Base-by-base conservation (phyloP, 2,329 filamentous ascomycete species). In the Sarocladium oryzae region DNA sequence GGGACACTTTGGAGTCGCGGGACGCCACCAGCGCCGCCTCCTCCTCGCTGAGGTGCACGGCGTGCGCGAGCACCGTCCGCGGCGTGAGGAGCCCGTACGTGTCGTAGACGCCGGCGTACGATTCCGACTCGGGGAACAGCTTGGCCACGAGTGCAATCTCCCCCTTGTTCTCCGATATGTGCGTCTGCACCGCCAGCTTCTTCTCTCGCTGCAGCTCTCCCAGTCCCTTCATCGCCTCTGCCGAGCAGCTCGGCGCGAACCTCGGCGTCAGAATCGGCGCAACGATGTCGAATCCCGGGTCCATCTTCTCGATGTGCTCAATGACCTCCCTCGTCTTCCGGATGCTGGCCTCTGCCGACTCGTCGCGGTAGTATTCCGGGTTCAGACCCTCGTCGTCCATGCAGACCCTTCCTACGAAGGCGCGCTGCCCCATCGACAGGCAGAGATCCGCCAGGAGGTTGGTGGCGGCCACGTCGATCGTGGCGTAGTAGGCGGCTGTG, bases 401-500 rank as follows among this genome's bases (percentile, higher is more conserved):
- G 73, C 91, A 96, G n/a, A 95, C 88, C 36, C 93, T 79, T 28
- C 93, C 93, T 36, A 99, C 81, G 57, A 97, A 88, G 6, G 93
- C 93, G 50, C 93, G 78, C 69, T 99, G 93, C 40, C 93, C 93
- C 23, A 81, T 72, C 0, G 71, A 64, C n/a, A 88, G 75, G 62
- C 92, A 96, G 16, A 96, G 79, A 56, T 89, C 82, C 0, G 91
- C 88, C 5, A 99, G 84, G 7, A 96, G 78, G 64, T 96, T 96
- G n/a, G 93, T 99, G 2, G 90, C 83, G 1, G 81, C 76, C 1
- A 95, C 87, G 65, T 95, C 85, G 56, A 89, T 83, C 23, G 93
- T 97, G 53, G 92, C 92, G 66, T 88, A 97, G 76, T 97, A 97
- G n/a, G 89, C 82, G 5, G 90, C 90, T 10, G 88, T 93, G 0